Evolutionary conservation across 129 eudicot genomes (phyloP).

Genomic region (Sambucus nigra): DNA sequence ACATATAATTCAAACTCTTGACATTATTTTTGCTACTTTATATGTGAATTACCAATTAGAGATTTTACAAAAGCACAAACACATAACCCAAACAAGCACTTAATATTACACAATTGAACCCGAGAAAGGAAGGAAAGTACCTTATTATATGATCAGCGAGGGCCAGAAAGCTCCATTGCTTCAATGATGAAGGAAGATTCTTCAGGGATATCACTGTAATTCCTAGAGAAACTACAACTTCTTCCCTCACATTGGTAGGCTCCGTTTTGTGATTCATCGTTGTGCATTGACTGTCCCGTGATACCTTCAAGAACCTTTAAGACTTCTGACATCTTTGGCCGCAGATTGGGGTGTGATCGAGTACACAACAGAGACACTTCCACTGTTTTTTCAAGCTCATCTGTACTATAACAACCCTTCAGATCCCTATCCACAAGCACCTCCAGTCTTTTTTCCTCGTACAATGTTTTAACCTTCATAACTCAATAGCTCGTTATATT

Average conservation of each 20-base stretch:
- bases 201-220: constrained; percentile 33
- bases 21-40: too few species aligned
- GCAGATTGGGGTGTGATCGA: constrained; percentile 43
- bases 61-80: too few species aligned
- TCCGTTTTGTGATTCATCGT: constrained; percentile 39
- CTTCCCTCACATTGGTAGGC: constrained; percentile 23
- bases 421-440: constrained; percentile 66
- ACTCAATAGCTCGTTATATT: too few species aligned
- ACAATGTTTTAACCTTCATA: constrained; percentile 58
- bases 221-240: constrained; percentile 44
- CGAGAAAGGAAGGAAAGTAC: too few species aligned
- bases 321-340: constrained; percentile 88
- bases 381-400: constrained; percentile 55
- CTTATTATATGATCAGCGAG: too few species aligned
- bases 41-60: too few species aligned
- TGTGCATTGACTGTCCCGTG: constrained; percentile 30
- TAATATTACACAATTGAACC: too few species aligned
- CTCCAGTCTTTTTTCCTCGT: constrained; percentile 57
- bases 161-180: constrained; percentile 93
- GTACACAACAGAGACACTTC: constrained; percentile 63
- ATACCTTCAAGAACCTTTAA: constrained; percentile 61
- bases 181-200: constrained; percentile 62
- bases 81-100: too few species aligned
- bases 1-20: too few species aligned
- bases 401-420: constrained; percentile 47